Base-by-base conservation (phyloP, 148 eudicot species). In the Silene conica region DNA sequence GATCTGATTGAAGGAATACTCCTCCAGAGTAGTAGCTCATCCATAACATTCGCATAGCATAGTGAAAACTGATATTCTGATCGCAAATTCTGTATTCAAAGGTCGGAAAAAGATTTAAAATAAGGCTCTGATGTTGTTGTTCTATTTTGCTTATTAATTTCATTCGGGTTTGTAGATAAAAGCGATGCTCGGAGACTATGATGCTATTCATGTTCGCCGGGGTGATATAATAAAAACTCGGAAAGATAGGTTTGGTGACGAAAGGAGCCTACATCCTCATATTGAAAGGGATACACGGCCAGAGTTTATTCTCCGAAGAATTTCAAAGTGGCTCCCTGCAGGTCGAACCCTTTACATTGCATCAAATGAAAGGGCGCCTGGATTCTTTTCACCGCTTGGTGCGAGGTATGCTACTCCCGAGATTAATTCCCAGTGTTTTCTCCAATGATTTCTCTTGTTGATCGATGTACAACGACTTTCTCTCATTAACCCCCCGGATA, bases 181-280 rank as follows among this genome's bases (percentile, higher is more conserved):
- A 80, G 81, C 77, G 38, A 82, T 79, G 71, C 98, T 95, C 74
- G 96, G 92, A 63, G 97, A 92, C 80, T 95, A 95, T 71, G 98
- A 90, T 86, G 98, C 98, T 74, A 82, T 95, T 19, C 98, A 95
- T 87, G 98, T 95, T 67, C 93, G 98, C 13, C 88, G 98, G 64
- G 98, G 98, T 60, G 98, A 95, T 83, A 87, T 69, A 69, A 25
- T 95, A 59, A 95, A 92, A 80, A 92, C 90, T 38, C 86, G 97
- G 74, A 95, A 86, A 82, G 98, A 95, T 79, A 83, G 97, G 45
- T 84, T 80, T 80, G 98, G 98, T 21, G 96, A 87, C 67, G 87
- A 72, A 6, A 81, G 97, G 70, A 84, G 79, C 63, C 61, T 81
- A 25, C 98, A 95, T 83, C 98, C 98, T 75, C 98, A 92, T 84